Evolutionary conservation across 352 stramenopile species (phyloP), one percentile per base, ranked within the genome.

Genomic region (Globisporangium barbulae): DNA sequence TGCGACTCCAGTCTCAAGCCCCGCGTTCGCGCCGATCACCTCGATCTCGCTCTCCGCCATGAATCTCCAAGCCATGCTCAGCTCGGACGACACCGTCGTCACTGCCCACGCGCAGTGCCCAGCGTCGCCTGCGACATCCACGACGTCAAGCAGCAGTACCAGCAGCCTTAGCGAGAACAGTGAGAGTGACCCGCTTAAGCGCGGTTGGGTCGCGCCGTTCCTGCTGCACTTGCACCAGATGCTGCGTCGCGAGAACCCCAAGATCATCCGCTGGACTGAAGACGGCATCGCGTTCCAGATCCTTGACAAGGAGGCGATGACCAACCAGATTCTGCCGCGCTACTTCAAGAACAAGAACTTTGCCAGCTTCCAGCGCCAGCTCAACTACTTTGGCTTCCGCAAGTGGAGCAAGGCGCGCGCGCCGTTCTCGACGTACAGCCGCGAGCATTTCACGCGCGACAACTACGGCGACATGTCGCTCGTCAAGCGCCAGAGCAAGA

Each of bases 331-430:
- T 41, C 73, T 98, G 25, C 92, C 94, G 17, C 89, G 90, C 61
- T 98, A 98, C 76, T 98, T 98, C 63, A 98, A 97, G 74, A 96
- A 98, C 78, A 92, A 94, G 67, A 97, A 94, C 71, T 98, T 98
- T 74, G 93, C 94, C n/a, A 98, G 91, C 59, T 96, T 98, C 63
- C 90, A 97, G 69, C 88, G 94, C 22, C 93, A 98, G 71, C 83
- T 98, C 55, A 98, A 97, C 79, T 98, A 98, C 78, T 98, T 98
- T 75, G 85, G 79, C 57, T 98, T 98, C 75, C 83, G 86, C 65
- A 97, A 97, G 69, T 93, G 84, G 83, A 91, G 76, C 79, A 95
- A 95, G 67, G 78, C 83, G 3, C 81, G 83, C 47, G 75, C 84
- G 15, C 75, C 83, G 65, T 80, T 83, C 67, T 79, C 83, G 17